These are phyloP conservation scores for Pluteus cervinus DNA, from an alignment of 768 basidiomycete species.

Conservation along the genomic window DNA sequence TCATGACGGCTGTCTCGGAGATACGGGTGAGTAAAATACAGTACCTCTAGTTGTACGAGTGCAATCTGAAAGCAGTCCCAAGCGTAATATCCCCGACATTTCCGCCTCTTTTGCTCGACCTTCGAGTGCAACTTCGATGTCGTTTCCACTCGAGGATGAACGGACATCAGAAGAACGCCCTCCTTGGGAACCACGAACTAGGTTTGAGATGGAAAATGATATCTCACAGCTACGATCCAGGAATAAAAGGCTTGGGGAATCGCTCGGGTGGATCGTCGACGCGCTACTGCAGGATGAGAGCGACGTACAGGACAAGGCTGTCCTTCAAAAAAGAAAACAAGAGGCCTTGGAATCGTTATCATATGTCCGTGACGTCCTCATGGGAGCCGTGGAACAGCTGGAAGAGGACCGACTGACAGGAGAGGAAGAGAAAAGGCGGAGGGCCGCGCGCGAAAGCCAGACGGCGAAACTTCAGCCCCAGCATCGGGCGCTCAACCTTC, in stretches of 20 bases:
- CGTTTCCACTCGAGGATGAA: constrained; percentile 64
- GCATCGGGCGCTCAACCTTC: too few relatives aligned
- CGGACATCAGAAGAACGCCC: constrained; percentile 50
- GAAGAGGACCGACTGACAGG: constrained; percentile 66
- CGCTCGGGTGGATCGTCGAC: constrained; percentile 72
- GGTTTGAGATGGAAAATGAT: constrained; percentile 69
- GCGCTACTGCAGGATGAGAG: constrained; percentile 54
- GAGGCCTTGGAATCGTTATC: constrained; percentile 74
- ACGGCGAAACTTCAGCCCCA: neutral
- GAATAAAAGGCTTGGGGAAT: constrained; percentile 62
- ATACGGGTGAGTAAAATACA: constrained; percentile 51
- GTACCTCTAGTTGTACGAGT: neutral
- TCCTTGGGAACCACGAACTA: constrained; percentile 62
- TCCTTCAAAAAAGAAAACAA: constrained; percentile 35
- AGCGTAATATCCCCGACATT: constrained; percentile 88
- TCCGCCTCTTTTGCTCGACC: constrained; percentile 59
- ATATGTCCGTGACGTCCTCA: constrained; percentile 72
- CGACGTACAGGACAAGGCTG: constrained; percentile 31
- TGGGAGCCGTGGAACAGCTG: constrained; percentile 43
- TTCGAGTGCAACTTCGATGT: constrained; percentile 37
- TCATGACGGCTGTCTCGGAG: constrained; percentile 77
- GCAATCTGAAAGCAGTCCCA: constrained; percentile 11
- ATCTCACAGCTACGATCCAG: constrained; percentile 44
- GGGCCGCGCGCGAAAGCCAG: constrained; percentile 11
- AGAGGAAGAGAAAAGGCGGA: constrained; percentile 39